These are phyloP conservation scores for Plasmodium vinckei DNA, from an alignment of 169 alveolate species.

Conservation along the genomic window DNA sequence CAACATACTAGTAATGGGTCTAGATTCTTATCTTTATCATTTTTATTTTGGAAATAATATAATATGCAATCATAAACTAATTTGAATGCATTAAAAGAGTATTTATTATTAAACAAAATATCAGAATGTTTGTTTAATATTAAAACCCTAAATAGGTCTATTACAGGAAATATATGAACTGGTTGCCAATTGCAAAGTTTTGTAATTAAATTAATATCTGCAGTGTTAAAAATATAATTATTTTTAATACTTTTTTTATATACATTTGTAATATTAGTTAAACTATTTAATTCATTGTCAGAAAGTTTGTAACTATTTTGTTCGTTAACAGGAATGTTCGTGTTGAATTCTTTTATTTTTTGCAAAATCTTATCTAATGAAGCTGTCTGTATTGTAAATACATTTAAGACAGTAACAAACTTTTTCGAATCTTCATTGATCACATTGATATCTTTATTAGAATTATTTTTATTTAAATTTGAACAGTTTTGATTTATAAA, in stretches of 20 bases:
- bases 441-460: not conserved
- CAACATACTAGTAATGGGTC: slow-evolving; percentile 47
- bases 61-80: slow-evolving; percentile 58
- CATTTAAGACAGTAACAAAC: slow-evolving; percentile 45
- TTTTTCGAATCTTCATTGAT: slow-evolving; percentile 6
- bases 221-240: slow-evolving; percentile 33
- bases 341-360: slow-evolving; percentile 65
- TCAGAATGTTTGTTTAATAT: slow-evolving; percentile 62
- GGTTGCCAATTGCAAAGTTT: slow-evolving; percentile 56
- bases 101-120: slow-evolving; percentile 54
- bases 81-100: slow-evolving; percentile 42
- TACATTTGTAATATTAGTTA: slow-evolving; percentile 38
- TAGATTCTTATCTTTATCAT: slow-evolving; percentile 39
- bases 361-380: slow-evolving; percentile 64
- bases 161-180: slow-evolving; percentile 43
- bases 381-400: slow-evolving; percentile 43
- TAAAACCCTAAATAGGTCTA: slow-evolving; percentile 54
- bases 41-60: slow-evolving; percentile 29
- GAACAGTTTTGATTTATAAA: slow-evolving; percentile 56
- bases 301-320: slow-evolving; percentile 15
- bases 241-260: slow-evolving; percentile 39
- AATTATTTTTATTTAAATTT: not conserved
- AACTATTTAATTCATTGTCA: slow-evolving; percentile 22
- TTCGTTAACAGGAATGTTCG: not conserved
- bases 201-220: slow-evolving; percentile 48